Percentiles rank a stretch among this genome's conserved stretches.
Evolutionary conservation across 225 moss, liverwort and hornwort genomes (phyloP).

Genomic region (Lunularia cruciata): DNA sequence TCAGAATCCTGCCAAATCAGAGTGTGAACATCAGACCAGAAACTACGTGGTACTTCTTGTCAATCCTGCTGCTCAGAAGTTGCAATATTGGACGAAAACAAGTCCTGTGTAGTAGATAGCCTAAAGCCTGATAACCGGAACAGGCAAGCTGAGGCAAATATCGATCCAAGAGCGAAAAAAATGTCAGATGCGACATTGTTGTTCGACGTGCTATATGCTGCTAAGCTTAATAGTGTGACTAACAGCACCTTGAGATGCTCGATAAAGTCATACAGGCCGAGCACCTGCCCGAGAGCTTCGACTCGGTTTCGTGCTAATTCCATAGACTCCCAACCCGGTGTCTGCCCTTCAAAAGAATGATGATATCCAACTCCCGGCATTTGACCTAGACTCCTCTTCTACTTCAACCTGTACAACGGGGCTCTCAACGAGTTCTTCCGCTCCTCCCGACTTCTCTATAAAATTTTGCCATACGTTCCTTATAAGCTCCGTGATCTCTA

Average conservation of each 20-base stretch:
- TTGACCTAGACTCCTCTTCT: background rate
- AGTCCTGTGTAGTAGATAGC: background rate
- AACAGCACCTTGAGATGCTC: conserved; percentile 25
- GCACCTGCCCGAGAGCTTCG: conserved; percentile 27
- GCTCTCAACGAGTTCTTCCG: background rate
- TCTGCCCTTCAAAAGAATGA: background rate
- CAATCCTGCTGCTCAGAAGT: too few species aligned
- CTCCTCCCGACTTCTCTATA: background rate
- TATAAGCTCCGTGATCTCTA: background rate
- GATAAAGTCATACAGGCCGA: conserved; percentile 27
- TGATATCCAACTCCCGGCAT: conserved; percentile 22
- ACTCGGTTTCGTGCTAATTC: conserved; percentile 29
- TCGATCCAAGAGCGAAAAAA: too few species aligned
- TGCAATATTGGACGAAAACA: too few species aligned
- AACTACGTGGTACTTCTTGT: too few species aligned
- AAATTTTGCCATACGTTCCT: background rate
- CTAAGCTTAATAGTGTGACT: background rate
- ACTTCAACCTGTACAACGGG: background rate
- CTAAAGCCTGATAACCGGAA: too few species aligned
- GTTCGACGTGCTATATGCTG: too few species aligned
- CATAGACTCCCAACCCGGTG: conserved; percentile 16
- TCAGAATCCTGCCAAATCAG: conserved; percentile 49
- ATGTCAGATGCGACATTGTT: too few species aligned
- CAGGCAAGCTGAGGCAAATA: too few species aligned
- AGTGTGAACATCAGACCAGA: background rate